Conservation (phyloP, 2,329 filamentous ascomycete species). For the Hypoxylon sp. region DNA sequence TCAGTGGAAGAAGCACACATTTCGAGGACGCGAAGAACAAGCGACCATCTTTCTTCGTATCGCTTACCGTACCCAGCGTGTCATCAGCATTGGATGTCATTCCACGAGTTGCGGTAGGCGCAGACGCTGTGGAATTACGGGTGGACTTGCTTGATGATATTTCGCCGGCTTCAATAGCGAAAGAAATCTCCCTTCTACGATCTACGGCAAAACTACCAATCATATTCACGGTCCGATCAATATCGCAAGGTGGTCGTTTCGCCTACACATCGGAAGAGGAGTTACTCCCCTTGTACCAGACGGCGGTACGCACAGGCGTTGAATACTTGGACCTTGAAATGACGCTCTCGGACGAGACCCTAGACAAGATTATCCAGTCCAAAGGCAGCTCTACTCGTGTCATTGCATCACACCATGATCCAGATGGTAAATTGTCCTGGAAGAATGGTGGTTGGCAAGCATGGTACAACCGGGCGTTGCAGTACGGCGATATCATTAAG, state of each 20-base stretch:
- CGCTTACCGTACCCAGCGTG: constrained; percentile 83
- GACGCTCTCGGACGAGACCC: constrained; percentile 78
- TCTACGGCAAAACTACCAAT: constrained; percentile 77
- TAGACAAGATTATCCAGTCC: constrained; percentile 71
- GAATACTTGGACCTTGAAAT: constrained; percentile 96
- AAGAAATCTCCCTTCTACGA: constrained; percentile 83
- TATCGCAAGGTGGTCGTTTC: constrained; percentile 86
- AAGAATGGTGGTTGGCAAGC: constrained; percentile 90
- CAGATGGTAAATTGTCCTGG: constrained; percentile 81
- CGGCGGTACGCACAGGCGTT: constrained; percentile 82
- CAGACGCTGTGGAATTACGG: constrained; percentile 93
- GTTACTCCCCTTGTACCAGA: constrained; percentile 76
- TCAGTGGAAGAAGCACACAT: constrained; percentile 70
- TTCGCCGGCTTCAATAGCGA: constrained; percentile 77
- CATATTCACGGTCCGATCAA: constrained; percentile 90
- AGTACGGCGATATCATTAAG: constrained; percentile 94
- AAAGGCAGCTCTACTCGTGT: constrained; percentile 79
- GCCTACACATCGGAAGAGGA: constrained; percentile 78
- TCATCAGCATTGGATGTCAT: constrained; percentile 69
- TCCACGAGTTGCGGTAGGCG: constrained; percentile 78
- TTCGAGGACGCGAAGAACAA: constrained; percentile 66
- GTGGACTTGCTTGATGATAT: constrained; percentile 87
- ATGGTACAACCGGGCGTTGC: constrained; percentile 87
- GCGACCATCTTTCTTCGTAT: constrained; percentile 89
- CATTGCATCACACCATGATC: constrained; percentile 96